Evolutionary conservation across 805 yeast genomes (phyloP), one percentile per base, ranked within the genome.

Genomic region (Ascoidea tarda): DNA sequence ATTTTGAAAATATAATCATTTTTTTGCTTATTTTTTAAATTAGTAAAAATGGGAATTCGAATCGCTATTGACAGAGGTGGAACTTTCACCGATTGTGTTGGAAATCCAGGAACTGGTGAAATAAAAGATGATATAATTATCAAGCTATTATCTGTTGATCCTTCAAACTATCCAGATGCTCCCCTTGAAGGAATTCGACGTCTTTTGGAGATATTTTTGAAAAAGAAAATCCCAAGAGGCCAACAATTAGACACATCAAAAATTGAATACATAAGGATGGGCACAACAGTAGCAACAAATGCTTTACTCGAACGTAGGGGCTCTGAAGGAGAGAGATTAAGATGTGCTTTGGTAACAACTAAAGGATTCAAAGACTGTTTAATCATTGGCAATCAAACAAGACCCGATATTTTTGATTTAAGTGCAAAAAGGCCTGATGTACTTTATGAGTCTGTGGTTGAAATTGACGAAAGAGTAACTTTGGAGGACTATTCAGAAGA

Each of bases 231-330:
- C 50, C 82, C 89, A 4, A 72, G 86, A 50, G 77, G 78, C 6
- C 65, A 65, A 45, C 80, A 78, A 3, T 66, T 89, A 54, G 87
- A 83, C 54, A 74, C 87, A 1, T 73, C 80, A 3, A 66, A 68
- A 2, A 84, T 88, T 46, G 80, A 78, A 52, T 76, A 82, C 47
- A 79, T 89, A 49, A 72, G 96, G 53, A 82, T 90, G 85, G 97
- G 97, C 2, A 89, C 97, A 4, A 90, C 97, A 0, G 93, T 89
- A 8, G 98, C 99, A 1, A 91, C 98, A 6, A 91, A 91, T 68
- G 96, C 98, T 1, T 74, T 93, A 42, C 72, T 91, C 55, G 98
- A 91, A 63, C 75, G 98, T 57, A 38, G 44, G 14, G 44, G 44
- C 2, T 38, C 44, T 14, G 89, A 89, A 62, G 99, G 98, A 51